Percentiles rank a stretch among this genome's conserved stretches.
These are phyloP conservation scores for Pseudohalonectria lignicola DNA, from an alignment of 2,329 filamentous ascomycete genomes.

Conservation along the genomic window DNA sequence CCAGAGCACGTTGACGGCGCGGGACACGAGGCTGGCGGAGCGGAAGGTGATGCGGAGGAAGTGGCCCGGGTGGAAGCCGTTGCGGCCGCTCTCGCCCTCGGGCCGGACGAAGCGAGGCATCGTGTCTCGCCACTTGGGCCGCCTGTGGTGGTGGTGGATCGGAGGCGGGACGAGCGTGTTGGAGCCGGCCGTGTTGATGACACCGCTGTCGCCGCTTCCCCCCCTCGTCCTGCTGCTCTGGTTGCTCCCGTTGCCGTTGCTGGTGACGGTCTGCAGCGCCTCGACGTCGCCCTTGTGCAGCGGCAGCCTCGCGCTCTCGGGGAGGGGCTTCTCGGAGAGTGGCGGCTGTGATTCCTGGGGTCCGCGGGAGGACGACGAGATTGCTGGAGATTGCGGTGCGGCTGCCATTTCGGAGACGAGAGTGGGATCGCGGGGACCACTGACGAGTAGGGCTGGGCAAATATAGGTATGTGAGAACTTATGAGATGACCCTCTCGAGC, in stretches of 20 bases:
- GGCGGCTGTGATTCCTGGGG: not conserved
- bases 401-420: not conserved
- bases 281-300: conserved; percentile 4
- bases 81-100: conserved; percentile 56
- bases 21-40: conserved; percentile 53
- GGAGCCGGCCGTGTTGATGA: not conserved
- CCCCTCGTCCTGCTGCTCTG: not conserved
- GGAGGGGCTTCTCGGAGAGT: not conserved
- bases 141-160: not conserved
- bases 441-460: too few species aligned
- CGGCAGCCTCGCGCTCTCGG: conserved; percentile 2
- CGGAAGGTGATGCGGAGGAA: conserved; percentile 48
- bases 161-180: conserved; percentile 1
- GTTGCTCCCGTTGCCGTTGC: not conserved
- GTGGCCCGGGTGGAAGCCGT: conserved; percentile 50
- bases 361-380: too few species aligned
- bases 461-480: too few species aligned
- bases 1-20: conserved; percentile 61
- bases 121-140: conserved; percentile 2
- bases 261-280: not conserved
- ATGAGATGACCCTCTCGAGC: too few species aligned
- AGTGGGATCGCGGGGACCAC: too few species aligned
- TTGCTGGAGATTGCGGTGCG: not conserved
- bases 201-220: not conserved
- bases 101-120: conserved; percentile 14